Base-by-base conservation (phyloP, 2,329 filamentous ascomycete genomes). In the Amauroascus verrucosus region DNA sequence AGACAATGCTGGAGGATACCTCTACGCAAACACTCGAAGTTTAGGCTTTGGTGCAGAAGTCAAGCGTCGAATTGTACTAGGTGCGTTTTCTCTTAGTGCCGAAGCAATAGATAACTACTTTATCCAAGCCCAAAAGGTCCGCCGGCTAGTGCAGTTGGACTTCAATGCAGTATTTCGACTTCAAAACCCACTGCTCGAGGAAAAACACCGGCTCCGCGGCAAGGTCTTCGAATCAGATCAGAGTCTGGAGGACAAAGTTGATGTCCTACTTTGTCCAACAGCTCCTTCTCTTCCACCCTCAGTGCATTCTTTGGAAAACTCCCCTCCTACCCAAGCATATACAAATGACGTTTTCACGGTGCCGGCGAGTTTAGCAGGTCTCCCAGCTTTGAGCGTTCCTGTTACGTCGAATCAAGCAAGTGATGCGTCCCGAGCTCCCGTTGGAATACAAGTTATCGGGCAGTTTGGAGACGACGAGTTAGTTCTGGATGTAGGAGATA, bases 301-400 rank as follows among this genome's bases (percentile, higher is more conserved):
- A 6, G 65, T 93, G 6, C 72, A 76, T 2, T 77, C 83, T 5
- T 65, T 93, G 32, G 60, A 63, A 20, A 58, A 57, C 24, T 35
- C 57, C 3, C 67, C 71, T 14, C 70, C 77, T 0, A 71, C 95
- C n/a, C 82, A 91, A 61, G 79, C 79, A 1, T 97, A 96, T 65
- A 86, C 86, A 75, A 95, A 93, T 63, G 93, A 98, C 70, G 85
- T 97, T 1, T 91, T 97, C 62, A 97, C 93, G 0, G 91, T 98
- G 1, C 93, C 93, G 1, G 89, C 91, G 1, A 96, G 89, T 70
- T 73, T 98, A 59, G 93, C 91, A 0, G 93, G 93, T 0, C 72
- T 98, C 53, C 93, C 93, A 2, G 87, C 90, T 9, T 79, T 96
- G 48, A 96, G 86, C 60, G 76, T 98, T 9, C 91, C 93, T 0